Evolutionary conservation across 2,329 filamentous ascomycete genomes (phyloP), one percentile per base, ranked within the genome.

Genomic region (Aschersonia sp.): DNA sequence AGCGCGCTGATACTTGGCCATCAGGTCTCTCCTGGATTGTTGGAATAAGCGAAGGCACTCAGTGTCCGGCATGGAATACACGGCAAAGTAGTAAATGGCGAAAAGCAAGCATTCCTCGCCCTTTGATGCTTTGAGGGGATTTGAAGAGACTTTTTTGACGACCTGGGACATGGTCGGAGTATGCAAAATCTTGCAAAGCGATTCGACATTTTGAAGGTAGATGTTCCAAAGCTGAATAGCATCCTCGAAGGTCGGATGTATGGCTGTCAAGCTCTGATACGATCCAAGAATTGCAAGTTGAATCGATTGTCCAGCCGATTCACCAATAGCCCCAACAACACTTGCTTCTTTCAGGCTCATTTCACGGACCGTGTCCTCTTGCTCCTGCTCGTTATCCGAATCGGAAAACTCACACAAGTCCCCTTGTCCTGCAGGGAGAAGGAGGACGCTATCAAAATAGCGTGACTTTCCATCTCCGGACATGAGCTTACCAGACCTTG

Each of bases 91-190:
- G 50, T 70, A 70, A 6, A 71, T 58, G 47, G 67, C 60, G 54
- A 76, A 76, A 54, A 66, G 42, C 31, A 66, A 50, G 48, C 65
- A 66, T 52, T 68, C 61, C 2, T 65, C 54, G 9, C 43, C 49
- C 52, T 57, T 59, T 7, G 58, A 57, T 2, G 55, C 53, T 7
- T 35, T 48, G 33, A 22, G 46, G 1, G 58, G 59, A 8, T 53
- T 31, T 3, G 42, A 47, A 1, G 55, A 54, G 7, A 51, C 48
- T 2, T 14, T 30, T 7, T 52, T 51, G 12, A 60, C 44, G 49
- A 57, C 53, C 6, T 49, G 33, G 5, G 49, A 54, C 22, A 47
- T 54, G 33, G 49, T 57, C 32, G 47, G 66, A 51, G 51, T 60
- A 43, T 53, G 55, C 12, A 59, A 44, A 6, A 58, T 54, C 43